These are phyloP conservation scores for Rhododendron mucronatum DNA, from an alignment of 148 eudicot genomes.

Conservation along the genomic window DNA sequence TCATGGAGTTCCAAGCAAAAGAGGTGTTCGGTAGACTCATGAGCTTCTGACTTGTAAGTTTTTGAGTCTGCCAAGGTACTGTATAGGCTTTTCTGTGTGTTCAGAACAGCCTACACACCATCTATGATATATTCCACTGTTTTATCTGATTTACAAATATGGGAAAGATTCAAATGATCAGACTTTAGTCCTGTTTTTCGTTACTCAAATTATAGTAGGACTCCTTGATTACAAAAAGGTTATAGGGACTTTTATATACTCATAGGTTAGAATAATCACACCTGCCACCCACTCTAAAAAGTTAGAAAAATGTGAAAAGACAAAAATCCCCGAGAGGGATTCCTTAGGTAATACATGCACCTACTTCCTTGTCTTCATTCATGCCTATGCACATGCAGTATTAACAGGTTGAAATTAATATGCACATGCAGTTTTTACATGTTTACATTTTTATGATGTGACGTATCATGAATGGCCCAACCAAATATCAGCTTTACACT, in stretches of 20 bases:
- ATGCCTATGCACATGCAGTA: background rate
- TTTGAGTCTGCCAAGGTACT: background rate
- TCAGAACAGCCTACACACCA: background rate
- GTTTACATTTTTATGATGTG: background rate
- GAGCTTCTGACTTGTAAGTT: background rate
- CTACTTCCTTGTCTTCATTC: background rate
- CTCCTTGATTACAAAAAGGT: background rate
- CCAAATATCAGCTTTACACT: background rate
- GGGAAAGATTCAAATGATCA: background rate
- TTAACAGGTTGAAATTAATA: background rate
- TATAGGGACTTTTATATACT: background rate
- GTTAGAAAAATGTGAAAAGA: background rate
- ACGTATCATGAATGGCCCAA: background rate
- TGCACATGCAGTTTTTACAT: background rate
- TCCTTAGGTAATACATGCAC: background rate
- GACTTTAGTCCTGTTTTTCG: background rate
- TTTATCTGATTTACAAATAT: background rate
- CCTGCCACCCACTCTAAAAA: background rate
- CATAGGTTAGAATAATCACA: background rate
- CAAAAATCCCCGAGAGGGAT: background rate
- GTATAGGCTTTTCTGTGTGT: background rate
- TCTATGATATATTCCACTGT: background rate
- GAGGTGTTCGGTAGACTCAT: background rate
- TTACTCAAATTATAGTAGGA: background rate
- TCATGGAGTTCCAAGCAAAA: background rate